Evolutionary conservation across 352 stramenopile species (phyloP), one percentile per base, ranked within the genome.

Genomic region (Phytophthora pistaciae): DNA sequence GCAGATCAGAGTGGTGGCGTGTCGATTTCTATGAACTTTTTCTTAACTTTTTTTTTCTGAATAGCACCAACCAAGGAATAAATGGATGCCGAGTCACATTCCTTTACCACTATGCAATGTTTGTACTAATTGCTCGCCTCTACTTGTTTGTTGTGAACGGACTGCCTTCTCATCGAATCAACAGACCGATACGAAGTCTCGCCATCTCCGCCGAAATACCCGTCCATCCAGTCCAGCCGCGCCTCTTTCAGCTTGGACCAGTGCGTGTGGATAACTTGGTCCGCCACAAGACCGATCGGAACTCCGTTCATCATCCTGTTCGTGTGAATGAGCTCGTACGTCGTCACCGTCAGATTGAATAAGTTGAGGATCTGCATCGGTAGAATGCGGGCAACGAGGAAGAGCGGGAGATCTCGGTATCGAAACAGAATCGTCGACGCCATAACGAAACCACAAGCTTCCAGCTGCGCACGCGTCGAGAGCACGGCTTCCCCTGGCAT

Each of bases 331-430:
- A 82, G 42, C 20, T 78, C 60, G 54, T 78, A 75, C 20, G 74
- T 75, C 20, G 68, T 80, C 18, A 78, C 72, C 1, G 72, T 80
- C n/a, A 79, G 52, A 38, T 82, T 79, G 60, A 82, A 80, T 16
- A 77, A 72, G 21, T 73, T 74, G 21, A 80, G 68, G 1, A 78
- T 31, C 31, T 66, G 64, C 8, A 66, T 64, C 1, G 71, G 75
- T 3, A 77, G 5, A 1, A 75, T 62, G 11, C 71, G 71, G 10
- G 75, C 71, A 29, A 71, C 40, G 14, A 79, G 53, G 27, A 78
- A 77, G 1, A 78, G 58, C 21, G 68, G 75, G 0, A 82, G 58
- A 25, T 80, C 68, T 40, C 72, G 67, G 33, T 80, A 80, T 5
- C 75, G 68, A 69, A 75, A 74, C 13, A 82, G 75, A 21, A 80